These are phyloP conservation scores for Trichoderma semiorbis DNA, from an alignment of 2,329 filamentous ascomycete genomes.

Conservation along the genomic window DNA sequence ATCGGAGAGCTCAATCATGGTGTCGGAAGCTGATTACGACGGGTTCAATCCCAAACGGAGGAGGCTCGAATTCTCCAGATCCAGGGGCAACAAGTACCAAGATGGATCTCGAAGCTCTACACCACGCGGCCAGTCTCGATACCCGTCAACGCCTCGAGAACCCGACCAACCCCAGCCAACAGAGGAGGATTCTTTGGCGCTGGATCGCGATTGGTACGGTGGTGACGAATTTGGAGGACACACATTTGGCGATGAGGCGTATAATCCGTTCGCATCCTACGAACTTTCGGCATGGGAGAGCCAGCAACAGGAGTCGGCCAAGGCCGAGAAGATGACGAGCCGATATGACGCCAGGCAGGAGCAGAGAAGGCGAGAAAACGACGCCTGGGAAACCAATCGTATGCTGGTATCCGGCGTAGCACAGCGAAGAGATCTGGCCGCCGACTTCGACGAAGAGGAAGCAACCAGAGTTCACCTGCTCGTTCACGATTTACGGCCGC, in stretches of 20 bases:
- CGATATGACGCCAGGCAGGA: constrained; percentile 66
- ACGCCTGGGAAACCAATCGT: constrained; percentile 97
- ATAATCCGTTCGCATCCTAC: constrained; percentile 83
- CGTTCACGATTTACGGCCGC: constrained; percentile 89
- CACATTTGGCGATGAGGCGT: constrained; percentile 84
- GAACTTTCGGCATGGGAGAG: constrained; percentile 70
- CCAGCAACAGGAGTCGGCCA: constrained; percentile 72
- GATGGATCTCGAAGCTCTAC: constrained; percentile 35
- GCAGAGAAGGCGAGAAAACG: constrained; percentile 89
- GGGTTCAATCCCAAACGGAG: constrained; percentile 40
- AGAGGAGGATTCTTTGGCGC: constrained; percentile 66
- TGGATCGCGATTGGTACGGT: constrained; percentile 91
- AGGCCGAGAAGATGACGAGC: constrained; percentile 76
- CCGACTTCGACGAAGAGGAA: constrained; percentile 90
- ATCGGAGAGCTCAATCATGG: constrained; percentile 27
- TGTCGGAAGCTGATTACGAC: constrained; percentile 36
- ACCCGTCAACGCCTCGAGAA: constrained; percentile 40
- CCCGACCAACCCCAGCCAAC: constrained; percentile 56
- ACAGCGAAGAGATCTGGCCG: constrained; percentile 76
- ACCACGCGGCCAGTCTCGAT: constrained; percentile 34
- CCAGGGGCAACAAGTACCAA: constrained; percentile 28
- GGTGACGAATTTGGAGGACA: constrained; percentile 79
- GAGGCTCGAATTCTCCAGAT: constrained; percentile 33
- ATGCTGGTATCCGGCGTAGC: constrained; percentile 97
- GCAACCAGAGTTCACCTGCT: constrained; percentile 83